Base-by-base conservation (phyloP, 306 rosid genomes). In the Fagus sylvatica region DNA sequence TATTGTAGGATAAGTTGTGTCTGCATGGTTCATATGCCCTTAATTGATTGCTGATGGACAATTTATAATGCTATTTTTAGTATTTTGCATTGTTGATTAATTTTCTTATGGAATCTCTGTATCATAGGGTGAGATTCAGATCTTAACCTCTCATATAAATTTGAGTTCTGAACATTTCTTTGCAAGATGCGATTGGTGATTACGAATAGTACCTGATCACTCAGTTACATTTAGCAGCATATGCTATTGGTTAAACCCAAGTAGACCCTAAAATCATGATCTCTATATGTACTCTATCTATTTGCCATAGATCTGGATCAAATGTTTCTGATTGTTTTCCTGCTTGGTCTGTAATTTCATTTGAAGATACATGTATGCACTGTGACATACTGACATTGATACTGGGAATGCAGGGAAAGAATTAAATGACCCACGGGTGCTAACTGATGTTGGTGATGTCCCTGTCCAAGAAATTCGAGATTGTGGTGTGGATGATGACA, bases 381-480 rank as follows among this genome's bases (percentile, higher is more conserved):
- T 41, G 49, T 80, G 34, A 48, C 51, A 46, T 46, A 46, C 12
- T 46, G 51, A 46, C 76, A 13, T 17, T 15, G 79, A 13, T 80
- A 51, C 6, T 74, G 77, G 22, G 76, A 42, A 72, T 86, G 72
- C 80, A 96, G 99, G 98, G 80, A 96, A 93, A 78, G 89, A 89
- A n/a, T 83, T 96, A 72, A 82, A 72, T 12, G 99, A 96, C 55
- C 93, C 97, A 6, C 78, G 98, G 53, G 96, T 96, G 78, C 89
- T 96, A 69, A 93, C 94, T 28, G 98, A 93, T 86, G 99, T 93
- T 37, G 98, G 99, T 19, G 98, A 96, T 81, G 90, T 96, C 54
- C 99, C 99, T 48, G 92, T 96, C 75, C 98, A 93, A 85, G 99
- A 96, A 85, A 87, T 96, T 84, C 85, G 99, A 78, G 98, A 94